Evolutionary conservation across 2,329 filamentous ascomycete genomes (phyloP).

Genomic region (Diaporthe sp.): DNA sequence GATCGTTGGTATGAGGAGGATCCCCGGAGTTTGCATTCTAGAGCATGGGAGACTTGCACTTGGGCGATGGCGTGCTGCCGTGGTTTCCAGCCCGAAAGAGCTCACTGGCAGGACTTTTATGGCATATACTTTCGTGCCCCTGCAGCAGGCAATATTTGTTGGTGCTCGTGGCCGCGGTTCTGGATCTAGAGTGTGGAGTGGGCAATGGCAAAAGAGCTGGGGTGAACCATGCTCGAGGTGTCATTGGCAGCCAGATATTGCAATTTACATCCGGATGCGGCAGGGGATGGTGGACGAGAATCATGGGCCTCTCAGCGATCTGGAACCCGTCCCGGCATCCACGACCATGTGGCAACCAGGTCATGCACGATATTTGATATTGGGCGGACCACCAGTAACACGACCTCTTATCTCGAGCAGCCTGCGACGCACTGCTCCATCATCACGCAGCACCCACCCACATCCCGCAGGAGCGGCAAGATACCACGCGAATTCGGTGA

Average conservation of each 20-base stretch:
- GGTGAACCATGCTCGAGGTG: conserved; percentile 18
- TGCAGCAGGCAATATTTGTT: neutral
- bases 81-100: neutral
- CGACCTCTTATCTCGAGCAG: conserved; percentile 7
- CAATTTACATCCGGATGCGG: neutral
- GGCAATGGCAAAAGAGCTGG: neutral
- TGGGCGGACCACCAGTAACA: neutral
- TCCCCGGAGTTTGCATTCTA: neutral
- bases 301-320: neutral
- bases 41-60: neutral
- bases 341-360: conserved; percentile 20
- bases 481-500: neutral
- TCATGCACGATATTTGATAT: neutral
- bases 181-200: conserved; percentile 5
- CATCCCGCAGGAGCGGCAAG: conserved; percentile 16
- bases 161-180: neutral
- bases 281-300: neutral
- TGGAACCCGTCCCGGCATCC: neutral
- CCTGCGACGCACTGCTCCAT: neutral
- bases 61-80: neutral
- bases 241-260: conserved; percentile 15
- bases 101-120: neutral
- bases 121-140: neutral
- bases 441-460: conserved; percentile 5
- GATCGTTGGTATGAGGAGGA: neutral